Evolutionary conservation across 2,329 filamentous ascomycete species (phyloP).

Genomic region (Colletotrichum sp.): DNA sequence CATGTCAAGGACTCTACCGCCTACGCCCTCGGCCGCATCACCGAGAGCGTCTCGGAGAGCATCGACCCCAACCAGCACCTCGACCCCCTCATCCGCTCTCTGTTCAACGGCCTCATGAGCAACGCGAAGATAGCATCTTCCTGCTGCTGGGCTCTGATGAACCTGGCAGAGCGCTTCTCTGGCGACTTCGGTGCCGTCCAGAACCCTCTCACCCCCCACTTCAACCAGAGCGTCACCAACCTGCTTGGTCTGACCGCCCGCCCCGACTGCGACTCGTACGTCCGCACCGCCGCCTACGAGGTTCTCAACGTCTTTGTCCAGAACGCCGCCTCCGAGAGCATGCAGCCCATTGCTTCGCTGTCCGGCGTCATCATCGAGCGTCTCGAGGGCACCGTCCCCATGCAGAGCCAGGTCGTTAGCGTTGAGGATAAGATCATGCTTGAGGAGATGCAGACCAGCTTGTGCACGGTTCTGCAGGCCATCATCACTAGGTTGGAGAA

Average conservation of each 20-base stretch:
- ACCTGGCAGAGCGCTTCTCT: slow-evolving; percentile 93
- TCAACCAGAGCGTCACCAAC: slow-evolving; percentile 88
- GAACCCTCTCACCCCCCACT: slow-evolving; percentile 90
- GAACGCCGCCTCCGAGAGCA: slow-evolving; percentile 86
- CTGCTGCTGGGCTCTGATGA: slow-evolving; percentile 99
- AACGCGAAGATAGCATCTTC: slow-evolving; percentile 97
- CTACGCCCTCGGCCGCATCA: slow-evolving; percentile 94
- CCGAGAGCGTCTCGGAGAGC: slow-evolving; percentile 88
- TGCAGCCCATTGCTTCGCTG: slow-evolving; percentile 79
- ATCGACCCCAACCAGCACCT: slow-evolving; percentile 88
- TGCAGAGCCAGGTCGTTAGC: slow-evolving; percentile 93
- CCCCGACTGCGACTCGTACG: slow-evolving; percentile 81
- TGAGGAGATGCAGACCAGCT: slow-evolving; percentile 96
- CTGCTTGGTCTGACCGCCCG: slow-evolving; percentile 86
- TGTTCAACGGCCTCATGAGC: slow-evolving; percentile 89
- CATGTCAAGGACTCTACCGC: slow-evolving; percentile 96
- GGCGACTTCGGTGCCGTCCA: slow-evolving; percentile 78
- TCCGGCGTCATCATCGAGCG: slow-evolving; percentile 90
- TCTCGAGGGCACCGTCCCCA: slow-evolving; percentile 84
- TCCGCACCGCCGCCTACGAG: slow-evolving; percentile 95
- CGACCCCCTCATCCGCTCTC: slow-evolving; percentile 81
- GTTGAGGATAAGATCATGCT: slow-evolving; percentile 95
- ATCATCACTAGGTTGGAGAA: slow-evolving; percentile 91
- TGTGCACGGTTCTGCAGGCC: slow-evolving; percentile 88
- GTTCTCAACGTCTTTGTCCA: slow-evolving; percentile 94